Conservation (phyloP, 805 yeast genomes). For the Ogataea trehaloabstinens region DNA sequence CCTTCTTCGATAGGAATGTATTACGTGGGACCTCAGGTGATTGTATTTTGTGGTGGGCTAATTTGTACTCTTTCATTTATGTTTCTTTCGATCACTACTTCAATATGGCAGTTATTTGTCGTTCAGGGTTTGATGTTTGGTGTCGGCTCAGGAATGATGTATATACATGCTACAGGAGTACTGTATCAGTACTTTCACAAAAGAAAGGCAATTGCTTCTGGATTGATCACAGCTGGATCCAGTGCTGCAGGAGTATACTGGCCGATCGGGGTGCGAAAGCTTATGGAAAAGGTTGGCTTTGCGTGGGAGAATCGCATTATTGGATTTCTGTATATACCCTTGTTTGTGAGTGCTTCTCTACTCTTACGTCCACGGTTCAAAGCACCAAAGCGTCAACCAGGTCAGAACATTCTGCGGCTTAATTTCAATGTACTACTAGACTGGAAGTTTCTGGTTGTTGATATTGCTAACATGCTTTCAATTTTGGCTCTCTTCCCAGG, state of each 20-base stretch:
- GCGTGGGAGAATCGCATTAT: slow-evolving; percentile 53
- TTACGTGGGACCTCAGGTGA: slow-evolving; percentile 41
- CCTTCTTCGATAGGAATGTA: slow-evolving; percentile 42
- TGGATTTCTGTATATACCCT: slow-evolving; percentile 36
- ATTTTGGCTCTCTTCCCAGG: slow-evolving; percentile 38
- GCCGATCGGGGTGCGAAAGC: slow-evolving; percentile 45
- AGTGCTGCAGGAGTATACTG: slow-evolving; percentile 51
- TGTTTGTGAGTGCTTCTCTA: slow-evolving; percentile 21
- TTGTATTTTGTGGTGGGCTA: slow-evolving; percentile 40
- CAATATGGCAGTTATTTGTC: slow-evolving; percentile 64
- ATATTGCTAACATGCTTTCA: slow-evolving; percentile 37
- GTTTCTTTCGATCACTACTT: slow-evolving; percentile 54
- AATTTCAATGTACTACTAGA: slow-evolving; percentile 40
- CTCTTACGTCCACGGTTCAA: slow-evolving; percentile 29
- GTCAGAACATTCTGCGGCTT: slow-evolving; percentile 32
- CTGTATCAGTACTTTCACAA: slow-evolving; percentile 67
- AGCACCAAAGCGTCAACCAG: slow-evolving; percentile 36
- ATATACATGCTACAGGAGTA: slow-evolving; percentile 56
- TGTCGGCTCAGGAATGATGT: slow-evolving; percentile 52
- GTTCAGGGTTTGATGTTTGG: slow-evolving; percentile 70
- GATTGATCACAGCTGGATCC: slow-evolving; percentile 47
- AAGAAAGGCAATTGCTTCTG: slow-evolving; percentile 51
- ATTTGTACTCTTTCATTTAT: slow-evolving; percentile 46
- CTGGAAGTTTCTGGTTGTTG: slow-evolving; percentile 36
- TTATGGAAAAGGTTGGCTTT: slow-evolving; percentile 38